A percentile compares a stretch with the other conserved stretches of the same genome.
Conservation (phyloP, 2,329 filamentous ascomycete genomes). For the Aspergillus sp. region DNA sequence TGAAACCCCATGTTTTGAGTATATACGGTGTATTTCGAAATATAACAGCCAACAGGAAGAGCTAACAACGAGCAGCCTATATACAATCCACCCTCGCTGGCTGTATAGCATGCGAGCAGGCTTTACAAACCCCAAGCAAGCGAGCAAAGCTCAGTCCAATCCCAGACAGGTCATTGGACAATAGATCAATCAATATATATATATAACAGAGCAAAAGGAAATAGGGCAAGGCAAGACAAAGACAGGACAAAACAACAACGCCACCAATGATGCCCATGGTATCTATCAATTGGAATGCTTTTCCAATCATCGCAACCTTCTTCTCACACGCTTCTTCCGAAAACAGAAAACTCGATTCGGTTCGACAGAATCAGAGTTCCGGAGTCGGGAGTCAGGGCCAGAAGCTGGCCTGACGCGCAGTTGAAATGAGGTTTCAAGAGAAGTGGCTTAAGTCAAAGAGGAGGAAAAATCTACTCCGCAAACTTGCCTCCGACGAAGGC, state of each 20-base stretch:
- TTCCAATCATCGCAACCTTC: not conserved
- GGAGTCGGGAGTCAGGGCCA: not conserved
- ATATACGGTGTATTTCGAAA: not conserved
- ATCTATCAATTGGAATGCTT: constrained; percentile 18
- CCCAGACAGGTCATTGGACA: too few relatives aligned
- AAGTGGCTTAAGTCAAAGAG: too few relatives aligned
- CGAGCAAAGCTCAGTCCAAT: too few relatives aligned
- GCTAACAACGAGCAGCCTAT: not conserved
- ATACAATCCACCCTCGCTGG: not conserved
- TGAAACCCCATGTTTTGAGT: not conserved
- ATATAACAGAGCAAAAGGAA: constrained; percentile 1
- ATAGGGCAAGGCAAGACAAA: constrained; percentile 4
- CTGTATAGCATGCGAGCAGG: not conserved
- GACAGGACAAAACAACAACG: constrained; percentile 25
- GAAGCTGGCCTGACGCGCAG: not conserved
- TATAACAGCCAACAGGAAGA: not conserved
- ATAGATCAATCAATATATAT: not conserved
- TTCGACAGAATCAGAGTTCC: not conserved
- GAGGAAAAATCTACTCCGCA: constrained; percentile 54
- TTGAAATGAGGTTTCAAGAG: too few relatives aligned
- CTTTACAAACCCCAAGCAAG: not conserved
- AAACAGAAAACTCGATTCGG: not conserved
- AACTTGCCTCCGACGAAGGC: constrained; percentile 61
- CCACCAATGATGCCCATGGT: constrained; percentile 17
- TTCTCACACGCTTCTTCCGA: not conserved